Evolutionary conservation across 2,329 filamentous ascomycete genomes (phyloP), one percentile per base, ranked within the genome.

Genomic region (Trichoderma aggressivum): DNA sequence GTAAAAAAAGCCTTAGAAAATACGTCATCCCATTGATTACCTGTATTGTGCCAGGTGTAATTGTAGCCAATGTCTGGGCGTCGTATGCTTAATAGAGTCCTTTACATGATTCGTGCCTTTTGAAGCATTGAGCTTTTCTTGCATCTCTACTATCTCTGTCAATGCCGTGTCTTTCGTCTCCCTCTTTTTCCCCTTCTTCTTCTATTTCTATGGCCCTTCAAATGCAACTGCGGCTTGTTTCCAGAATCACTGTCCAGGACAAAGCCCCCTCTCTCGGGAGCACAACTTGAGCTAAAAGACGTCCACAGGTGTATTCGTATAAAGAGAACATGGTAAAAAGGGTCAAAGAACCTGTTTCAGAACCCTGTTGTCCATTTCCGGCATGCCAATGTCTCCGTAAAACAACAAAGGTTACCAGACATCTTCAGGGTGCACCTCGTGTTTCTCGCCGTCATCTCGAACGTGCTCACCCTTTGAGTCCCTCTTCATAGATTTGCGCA

Each of bases 401-500:
- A 55, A 53, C 34, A 28, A 34, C 39, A 28, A 18, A 61, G 16
- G 68, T 72, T 59, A 94, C 90, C 92, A 98, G 66, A 99, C 94
- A 82, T 98, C 93, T 72, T 93, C 90, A 2, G 94, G 93, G 62
- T 88, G 85, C 30, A 99, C 94, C 75, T 88, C 86, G 79, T 93
- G 90, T 71, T 89, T 86, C 84, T 96, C 92, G 21, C 96, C 96
- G 76, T 95, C 89, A 68, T 91, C 88, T 74, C 96, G 88, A 61
- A 97, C 87, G 81, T 97, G 93, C 80, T 92, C 88, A 71, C 87
- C 83, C 70, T 91, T 88, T 80, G 87, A 88, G 82, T 99, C 96
- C 77, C 94, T 88, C 81, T 88, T 92, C 83, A 95, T 89, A 47
- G 94, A 89, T 80, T 98, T 98, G 74, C 96, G 89, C 96, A 99